These are phyloP conservation scores for Ganoderma meredithae DNA, from an alignment of 1,284 basidiomycete genomes.

Conservation along the genomic window DNA sequence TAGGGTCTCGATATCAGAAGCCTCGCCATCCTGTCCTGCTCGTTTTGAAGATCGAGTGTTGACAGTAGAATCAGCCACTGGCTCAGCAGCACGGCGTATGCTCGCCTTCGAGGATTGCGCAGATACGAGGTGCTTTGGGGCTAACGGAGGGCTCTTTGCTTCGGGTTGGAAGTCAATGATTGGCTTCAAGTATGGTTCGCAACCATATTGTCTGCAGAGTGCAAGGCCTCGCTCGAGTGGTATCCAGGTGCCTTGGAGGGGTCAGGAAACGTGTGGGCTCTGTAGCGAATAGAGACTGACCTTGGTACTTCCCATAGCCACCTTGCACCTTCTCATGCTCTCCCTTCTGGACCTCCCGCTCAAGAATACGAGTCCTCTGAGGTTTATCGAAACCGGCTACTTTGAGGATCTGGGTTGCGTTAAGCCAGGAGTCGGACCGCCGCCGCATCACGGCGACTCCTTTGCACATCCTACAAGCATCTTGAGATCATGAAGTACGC, in stretches of 20 bases:
- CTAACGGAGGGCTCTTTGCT: constrained; percentile 92
- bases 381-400: constrained; percentile 99
- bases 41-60: constrained; percentile 62
- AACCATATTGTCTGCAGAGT: constrained; percentile 94
- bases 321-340: constrained; percentile 99
- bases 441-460: constrained; percentile 97
- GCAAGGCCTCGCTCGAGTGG: constrained; percentile 91
- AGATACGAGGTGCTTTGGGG: constrained; percentile 94
- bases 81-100: constrained; percentile 53
- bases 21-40: constrained; percentile 49
- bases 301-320: constrained; percentile 99
- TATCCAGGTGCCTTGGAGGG: constrained; percentile 91
- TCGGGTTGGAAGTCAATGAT: constrained; percentile 96
- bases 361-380: constrained; percentile 95
- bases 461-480: constrained; percentile 85
- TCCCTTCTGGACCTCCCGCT: constrained; percentile 98
- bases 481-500: constrained; percentile 40
- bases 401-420: constrained; percentile 99
- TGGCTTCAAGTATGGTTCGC: constrained; percentile 87
- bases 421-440: constrained; percentile 95
- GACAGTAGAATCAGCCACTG: constrained; percentile 53
- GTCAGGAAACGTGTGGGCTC: background rate
- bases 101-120: constrained; percentile 61
- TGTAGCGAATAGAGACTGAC: constrained; percentile 48
- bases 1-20: constrained; percentile 64